Conservation (phyloP, 139 green algal species). For the Yamagishiella unicocca region DNA sequence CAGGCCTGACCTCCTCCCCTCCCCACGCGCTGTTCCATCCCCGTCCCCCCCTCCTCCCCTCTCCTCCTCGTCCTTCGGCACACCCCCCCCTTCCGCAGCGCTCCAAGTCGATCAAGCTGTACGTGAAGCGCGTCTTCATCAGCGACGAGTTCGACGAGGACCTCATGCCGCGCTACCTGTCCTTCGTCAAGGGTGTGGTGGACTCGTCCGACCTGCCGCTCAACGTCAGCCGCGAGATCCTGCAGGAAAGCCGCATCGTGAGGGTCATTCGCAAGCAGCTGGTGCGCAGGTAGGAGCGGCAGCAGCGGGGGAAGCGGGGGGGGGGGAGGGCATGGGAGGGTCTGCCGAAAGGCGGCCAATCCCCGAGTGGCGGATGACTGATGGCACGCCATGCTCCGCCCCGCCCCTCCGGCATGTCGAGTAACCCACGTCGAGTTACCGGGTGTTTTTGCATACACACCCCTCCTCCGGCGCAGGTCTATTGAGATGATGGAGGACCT, state of each 20-base stretch:
- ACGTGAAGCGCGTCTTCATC: slow-evolving; percentile 99
- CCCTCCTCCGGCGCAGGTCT: no score
- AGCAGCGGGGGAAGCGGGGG: neutral
- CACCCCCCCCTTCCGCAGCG: slow-evolving; percentile 57
- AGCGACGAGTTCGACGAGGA: slow-evolving; percentile 98
- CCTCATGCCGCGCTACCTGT: slow-evolving; percentile 94
- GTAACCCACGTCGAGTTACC: no score
- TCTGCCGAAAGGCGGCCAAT: no score
- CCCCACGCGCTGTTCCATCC: no score
- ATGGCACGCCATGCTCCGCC: no score
- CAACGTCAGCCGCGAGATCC: slow-evolving; percentile 98
- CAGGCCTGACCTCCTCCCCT: no score
- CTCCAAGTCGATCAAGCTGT: slow-evolving; percentile 91
- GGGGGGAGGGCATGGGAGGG: no score
- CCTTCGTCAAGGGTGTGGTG: slow-evolving; percentile 91
- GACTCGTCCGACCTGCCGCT: slow-evolving; percentile 97
- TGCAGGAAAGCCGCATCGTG: slow-evolving; percentile 93
- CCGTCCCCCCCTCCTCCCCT: neutral
- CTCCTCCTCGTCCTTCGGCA: neutral
- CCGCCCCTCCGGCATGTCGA: no score
- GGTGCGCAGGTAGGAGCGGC: slow-evolving; percentile 72
- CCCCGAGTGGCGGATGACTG: no score
- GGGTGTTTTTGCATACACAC: no score
- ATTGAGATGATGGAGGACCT: slow-evolving; percentile 96
- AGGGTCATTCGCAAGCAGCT: slow-evolving; percentile 96